Percentiles rank a stretch among this genome's conserved stretches.
These are phyloP conservation scores for Syzygium oleosum DNA, from an alignment of 345 rosid species.

Conservation along the genomic window DNA sequence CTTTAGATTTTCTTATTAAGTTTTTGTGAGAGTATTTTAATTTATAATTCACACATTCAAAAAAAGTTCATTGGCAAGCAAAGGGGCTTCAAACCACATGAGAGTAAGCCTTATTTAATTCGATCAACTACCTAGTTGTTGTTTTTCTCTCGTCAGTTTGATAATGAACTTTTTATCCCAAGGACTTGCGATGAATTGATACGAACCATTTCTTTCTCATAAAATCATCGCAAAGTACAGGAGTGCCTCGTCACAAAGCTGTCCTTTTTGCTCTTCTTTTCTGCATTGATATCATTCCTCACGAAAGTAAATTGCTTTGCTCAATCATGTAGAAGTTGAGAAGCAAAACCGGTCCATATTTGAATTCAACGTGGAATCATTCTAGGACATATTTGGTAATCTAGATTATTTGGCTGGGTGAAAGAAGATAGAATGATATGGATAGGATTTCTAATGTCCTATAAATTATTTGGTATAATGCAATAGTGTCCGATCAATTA, in stretches of 20 bases:
- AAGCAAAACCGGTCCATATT: background rate
- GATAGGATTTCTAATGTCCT: background rate
- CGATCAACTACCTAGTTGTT: too few relatives aligned
- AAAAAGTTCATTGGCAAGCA: background rate
- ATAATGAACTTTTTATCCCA: too few relatives aligned
- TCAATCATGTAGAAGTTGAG: background rate
- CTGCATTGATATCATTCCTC: too few relatives aligned
- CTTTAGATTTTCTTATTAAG: background rate
- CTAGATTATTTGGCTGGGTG: background rate
- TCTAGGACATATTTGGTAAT: background rate
- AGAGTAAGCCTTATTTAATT: too few relatives aligned
- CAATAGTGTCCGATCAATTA: background rate
- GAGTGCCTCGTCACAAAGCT: too few relatives aligned
- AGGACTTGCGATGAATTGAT: too few relatives aligned
- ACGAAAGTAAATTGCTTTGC: too few relatives aligned
- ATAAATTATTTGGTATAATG: background rate
- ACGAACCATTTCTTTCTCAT: too few relatives aligned
- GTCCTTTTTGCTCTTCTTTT: too few relatives aligned
- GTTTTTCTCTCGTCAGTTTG: too few relatives aligned
- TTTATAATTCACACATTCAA: background rate
- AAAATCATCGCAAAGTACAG: too few relatives aligned
- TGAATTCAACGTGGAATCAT: background rate
- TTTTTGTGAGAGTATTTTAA: background rate
- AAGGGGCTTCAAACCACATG: too few relatives aligned
- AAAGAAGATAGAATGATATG: background rate